Evolutionary conservation across 805 yeast genomes (phyloP).

Genomic region (Suhomyces sp.): DNA sequence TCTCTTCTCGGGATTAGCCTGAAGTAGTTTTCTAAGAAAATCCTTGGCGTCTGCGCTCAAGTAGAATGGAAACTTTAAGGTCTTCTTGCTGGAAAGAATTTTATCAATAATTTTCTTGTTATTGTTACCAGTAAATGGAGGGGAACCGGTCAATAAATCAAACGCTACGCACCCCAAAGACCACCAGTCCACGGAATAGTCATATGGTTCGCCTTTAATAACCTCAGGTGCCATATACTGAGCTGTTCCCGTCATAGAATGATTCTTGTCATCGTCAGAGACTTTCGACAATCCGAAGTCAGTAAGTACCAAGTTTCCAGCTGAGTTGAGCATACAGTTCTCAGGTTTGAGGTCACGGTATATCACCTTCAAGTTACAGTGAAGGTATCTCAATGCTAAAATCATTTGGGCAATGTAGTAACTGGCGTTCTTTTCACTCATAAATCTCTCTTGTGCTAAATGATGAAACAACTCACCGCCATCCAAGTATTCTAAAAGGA

Average conservation of each 20-base stretch:
- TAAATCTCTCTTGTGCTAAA: constrained; percentile 22
- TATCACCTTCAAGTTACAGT: constrained; percentile 35
- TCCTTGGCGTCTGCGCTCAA: constrained; percentile 42
- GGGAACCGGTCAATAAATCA: constrained; percentile 43
- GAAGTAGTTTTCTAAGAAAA: constrained; percentile 35
- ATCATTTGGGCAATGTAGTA: constrained; percentile 44
- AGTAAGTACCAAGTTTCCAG: constrained; percentile 41
- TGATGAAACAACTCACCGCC: constrained; percentile 48
- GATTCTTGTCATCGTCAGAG: constrained; percentile 18
- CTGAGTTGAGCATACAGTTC: constrained; percentile 42
- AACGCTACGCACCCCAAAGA: constrained; percentile 43
- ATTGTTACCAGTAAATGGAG: constrained; percentile 44
- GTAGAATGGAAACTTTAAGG: constrained; percentile 38
- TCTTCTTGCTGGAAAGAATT: constrained; percentile 30
- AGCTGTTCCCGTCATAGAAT: constrained; percentile 43
- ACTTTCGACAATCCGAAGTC: constrained; percentile 45
- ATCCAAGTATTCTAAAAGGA: constrained; percentile 42
- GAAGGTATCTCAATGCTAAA: constrained; percentile 39
- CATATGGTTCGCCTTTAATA: constrained; percentile 39
- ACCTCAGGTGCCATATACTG: constrained; percentile 50
- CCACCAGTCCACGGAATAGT: constrained; percentile 48
- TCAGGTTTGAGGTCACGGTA: constrained; percentile 46
- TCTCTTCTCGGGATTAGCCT: constrained; percentile 35
- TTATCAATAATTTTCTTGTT: constrained; percentile 40
- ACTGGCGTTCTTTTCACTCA: constrained; percentile 36